Evolutionary conservation across 2,329 filamentous ascomycete species (phyloP).

Genomic region (Sphaceloma murrayae): DNA sequence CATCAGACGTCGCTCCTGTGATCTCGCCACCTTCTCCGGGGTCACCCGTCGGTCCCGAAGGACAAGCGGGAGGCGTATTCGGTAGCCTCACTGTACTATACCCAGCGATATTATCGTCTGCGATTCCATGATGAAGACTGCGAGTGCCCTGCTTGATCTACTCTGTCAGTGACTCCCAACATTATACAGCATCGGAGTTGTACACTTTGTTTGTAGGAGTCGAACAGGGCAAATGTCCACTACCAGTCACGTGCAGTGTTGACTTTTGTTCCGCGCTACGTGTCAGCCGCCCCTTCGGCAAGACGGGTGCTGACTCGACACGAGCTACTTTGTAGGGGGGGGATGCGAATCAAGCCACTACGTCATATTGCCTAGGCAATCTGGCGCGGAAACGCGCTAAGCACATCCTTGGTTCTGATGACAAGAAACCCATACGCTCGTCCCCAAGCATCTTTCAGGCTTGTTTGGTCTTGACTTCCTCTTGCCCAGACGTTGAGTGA

Average conservation of each 20-base stretch:
- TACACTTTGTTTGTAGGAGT: constrained; percentile 34
- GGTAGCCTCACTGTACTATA: constrained; percentile 48
- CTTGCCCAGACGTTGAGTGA: constrained; percentile 2
- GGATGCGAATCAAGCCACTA: no score
- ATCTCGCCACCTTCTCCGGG: constrained; percentile 49
- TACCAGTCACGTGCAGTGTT: not conserved
- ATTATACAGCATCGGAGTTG: constrained; percentile 41
- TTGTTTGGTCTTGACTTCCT: constrained; percentile 8
- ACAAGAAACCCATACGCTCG: not conserved
- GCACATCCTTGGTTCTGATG: constrained; percentile 7
- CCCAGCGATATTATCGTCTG: constrained; percentile 38
- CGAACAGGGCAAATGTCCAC: constrained; percentile 39
- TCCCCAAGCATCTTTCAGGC: no score
- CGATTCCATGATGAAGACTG: constrained; percentile 38
- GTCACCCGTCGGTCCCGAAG: constrained; percentile 47
- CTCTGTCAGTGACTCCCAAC: constrained; percentile 47
- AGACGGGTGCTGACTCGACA: no score
- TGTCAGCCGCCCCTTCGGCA: no score
- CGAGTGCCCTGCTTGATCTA: constrained; percentile 40
- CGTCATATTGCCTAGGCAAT: not conserved
- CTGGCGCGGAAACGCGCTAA: not conserved
- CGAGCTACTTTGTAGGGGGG: no score
- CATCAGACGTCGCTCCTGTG: no score
- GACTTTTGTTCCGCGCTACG: not conserved
- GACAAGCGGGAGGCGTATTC: no score